Evolutionary conservation across 2,329 filamentous ascomycete genomes (phyloP).

Genomic region (Sporothrix protearum): DNA sequence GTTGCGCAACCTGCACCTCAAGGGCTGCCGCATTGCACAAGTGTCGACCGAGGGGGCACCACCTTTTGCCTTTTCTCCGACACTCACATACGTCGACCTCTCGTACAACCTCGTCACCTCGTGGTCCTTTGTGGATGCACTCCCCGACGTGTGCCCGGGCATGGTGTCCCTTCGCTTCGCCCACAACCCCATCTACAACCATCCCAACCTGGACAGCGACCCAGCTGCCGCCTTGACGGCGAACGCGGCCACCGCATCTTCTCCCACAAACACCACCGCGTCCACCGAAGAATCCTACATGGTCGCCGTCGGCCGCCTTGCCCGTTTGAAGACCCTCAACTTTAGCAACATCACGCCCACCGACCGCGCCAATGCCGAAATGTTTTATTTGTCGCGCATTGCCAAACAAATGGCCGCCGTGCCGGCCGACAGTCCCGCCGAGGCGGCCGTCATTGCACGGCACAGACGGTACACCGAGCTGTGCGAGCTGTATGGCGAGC

Average conservation of each 20-base stretch:
- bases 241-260: not conserved
- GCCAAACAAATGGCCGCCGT: slow-evolving; percentile 67
- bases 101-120: slow-evolving; percentile 66
- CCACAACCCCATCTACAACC: slow-evolving; percentile 78
- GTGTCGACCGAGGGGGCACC: slow-evolving; percentile 29
- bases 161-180: slow-evolving; percentile 73
- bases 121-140: slow-evolving; percentile 71
- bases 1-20: slow-evolving; percentile 64
- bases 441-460: slow-evolving; percentile 52
- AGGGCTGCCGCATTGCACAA: slow-evolving; percentile 66
- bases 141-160: slow-evolving; percentile 67
- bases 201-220: slow-evolving; percentile 40
- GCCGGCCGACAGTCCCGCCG: slow-evolving; percentile 50
- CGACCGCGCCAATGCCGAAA: slow-evolving; percentile 82
- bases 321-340: slow-evolving; percentile 65
- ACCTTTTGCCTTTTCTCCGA: slow-evolving; percentile 34
- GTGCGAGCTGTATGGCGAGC: slow-evolving; percentile 72
- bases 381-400: slow-evolving; percentile 87
- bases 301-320: slow-evolving; percentile 75
- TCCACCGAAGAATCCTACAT: slow-evolving; percentile 79
- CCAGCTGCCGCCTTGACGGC: not conserved
- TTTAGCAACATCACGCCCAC: slow-evolving; percentile 66
- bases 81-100: slow-evolving; percentile 64
- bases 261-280: slow-evolving; percentile 24
- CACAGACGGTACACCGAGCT: slow-evolving; percentile 73